phyloP scores from a whole-genome alignment of 148 eudicot species.

The Bassia scoparia region DNA sequence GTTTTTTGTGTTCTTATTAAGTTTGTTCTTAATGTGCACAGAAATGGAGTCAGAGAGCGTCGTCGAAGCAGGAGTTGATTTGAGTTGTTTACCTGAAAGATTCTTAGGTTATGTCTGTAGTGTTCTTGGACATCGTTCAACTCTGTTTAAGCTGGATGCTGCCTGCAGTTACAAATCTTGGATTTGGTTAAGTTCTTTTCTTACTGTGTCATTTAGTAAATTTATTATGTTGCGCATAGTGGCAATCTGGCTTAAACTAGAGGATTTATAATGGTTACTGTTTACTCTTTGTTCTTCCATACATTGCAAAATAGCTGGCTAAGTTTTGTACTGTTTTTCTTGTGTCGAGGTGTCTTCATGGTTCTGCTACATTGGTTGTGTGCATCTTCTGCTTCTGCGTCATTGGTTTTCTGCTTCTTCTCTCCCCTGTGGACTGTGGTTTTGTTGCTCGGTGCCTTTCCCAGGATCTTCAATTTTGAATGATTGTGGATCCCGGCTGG shows the following conservation, averaged over 20 bases:
- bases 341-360: slow-evolving; percentile 90
- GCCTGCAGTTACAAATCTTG: slow-evolving; percentile 51
- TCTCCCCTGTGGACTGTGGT: slow-evolving; percentile 50
- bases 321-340: slow-evolving; percentile 61
- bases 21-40: slow-evolving; percentile 24
- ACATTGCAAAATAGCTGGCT: slow-evolving; percentile 37
- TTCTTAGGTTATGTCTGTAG: slow-evolving; percentile 41
- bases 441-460: slow-evolving; percentile 53
- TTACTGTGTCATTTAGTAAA: slow-evolving; percentile 37
- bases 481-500: slow-evolving; percentile 64
- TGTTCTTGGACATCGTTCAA: slow-evolving; percentile 50
- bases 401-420: slow-evolving; percentile 39
- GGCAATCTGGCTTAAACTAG: slow-evolving; percentile 26
- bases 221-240: slow-evolving; percentile 30
- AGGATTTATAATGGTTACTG: slow-evolving; percentile 24
- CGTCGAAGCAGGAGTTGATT: slow-evolving; percentile 90
- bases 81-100: slow-evolving; percentile 20
- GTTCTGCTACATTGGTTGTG: slow-evolving; percentile 74
- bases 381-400: slow-evolving; percentile 53
- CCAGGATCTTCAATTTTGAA: slow-evolving; percentile 65
- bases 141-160: slow-evolving; percentile 55
- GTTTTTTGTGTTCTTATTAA: background rate
- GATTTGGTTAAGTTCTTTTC: slow-evolving; percentile 77
- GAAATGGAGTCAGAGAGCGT: slow-evolving; percentile 76
- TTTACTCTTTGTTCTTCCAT: slow-evolving; percentile 20